Base-by-base conservation (phyloP, 345 rosid species). In the Orychophragmus violaceus region DNA sequence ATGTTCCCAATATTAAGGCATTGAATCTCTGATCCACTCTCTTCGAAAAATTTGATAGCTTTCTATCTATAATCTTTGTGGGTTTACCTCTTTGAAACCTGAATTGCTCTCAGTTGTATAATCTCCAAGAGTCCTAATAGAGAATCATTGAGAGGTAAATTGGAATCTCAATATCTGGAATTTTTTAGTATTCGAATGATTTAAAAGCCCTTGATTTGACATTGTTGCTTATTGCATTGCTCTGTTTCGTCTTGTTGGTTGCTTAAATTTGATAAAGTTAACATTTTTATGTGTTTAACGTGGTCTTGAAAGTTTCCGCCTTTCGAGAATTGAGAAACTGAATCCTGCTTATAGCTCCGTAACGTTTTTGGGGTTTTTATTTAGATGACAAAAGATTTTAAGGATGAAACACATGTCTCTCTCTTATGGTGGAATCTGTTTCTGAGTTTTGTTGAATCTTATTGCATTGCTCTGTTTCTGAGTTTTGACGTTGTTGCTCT, bases 81-180 rank as follows among this genome's bases (percentile, higher is more conserved):
- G 51, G 53, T 48, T 52, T 24, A 19, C 30, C 2, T 59, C 2
- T 62, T 53, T 50, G 45, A 24, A 59, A 59, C 19, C 50, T 59
- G 17, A 50, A 36, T 68, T 12, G 33, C 11, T 48, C 36, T 17
- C 51, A 60, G 8, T 68, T 57, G 27, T 57, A 8, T 56, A 14
- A 39, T 46, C 12, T 51, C 37, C 35, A 5, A 0, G 5, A 1
- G 24, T 51, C 50, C 2, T 50, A 13, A 23, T 12, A 8, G 66
- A 28, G 62, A n/a, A 70, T 54, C 56, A 23, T 64, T 48, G 19
- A 46, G 19, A 46, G 70, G 76, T 72, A 51, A 46, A n/a, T 35
- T 11, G 3, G 1, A 57, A 48, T 24, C 27, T 2, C 22, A 24
- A 46, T 46, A 35, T 33, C 49, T 46, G 18, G n/a, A 32, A 1